A percentile compares a stretch with the other conserved stretches of the same genome.
Evolutionary conservation across 805 yeast species (phyloP).

Genomic region (Cyberlindnera suaveolens): DNA sequence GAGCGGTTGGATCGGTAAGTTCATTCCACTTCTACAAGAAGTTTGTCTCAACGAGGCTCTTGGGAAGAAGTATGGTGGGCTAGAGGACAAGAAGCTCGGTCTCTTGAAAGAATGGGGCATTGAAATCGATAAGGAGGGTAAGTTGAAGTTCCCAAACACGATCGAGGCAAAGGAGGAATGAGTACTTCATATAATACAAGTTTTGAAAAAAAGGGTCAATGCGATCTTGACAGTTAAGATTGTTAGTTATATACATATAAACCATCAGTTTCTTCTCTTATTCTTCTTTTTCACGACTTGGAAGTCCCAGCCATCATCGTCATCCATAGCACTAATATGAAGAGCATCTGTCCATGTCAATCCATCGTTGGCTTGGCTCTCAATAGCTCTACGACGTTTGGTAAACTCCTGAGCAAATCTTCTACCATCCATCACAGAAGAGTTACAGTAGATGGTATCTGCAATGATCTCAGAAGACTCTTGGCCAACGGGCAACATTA

Average conservation of each 20-base stretch:
- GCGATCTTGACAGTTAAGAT: not conserved
- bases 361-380: constrained; percentile 41
- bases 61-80: constrained; percentile 56
- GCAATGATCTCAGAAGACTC: constrained; percentile 84
- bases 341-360: constrained; percentile 74
- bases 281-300: constrained; percentile 59
- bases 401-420: constrained; percentile 88
- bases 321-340: constrained; percentile 31
- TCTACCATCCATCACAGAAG: constrained; percentile 90
- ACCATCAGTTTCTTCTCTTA: constrained; percentile 33
- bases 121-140: constrained; percentile 12
- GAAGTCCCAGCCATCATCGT: constrained; percentile 53
- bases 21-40: constrained; percentile 79
- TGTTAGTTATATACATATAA: not conserved
- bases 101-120: constrained; percentile 30
- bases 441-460: constrained; percentile 84
- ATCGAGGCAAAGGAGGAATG: not conserved
- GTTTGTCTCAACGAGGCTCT: constrained; percentile 89
- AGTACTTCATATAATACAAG: too few relatives aligned
- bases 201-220: too few relatives aligned
- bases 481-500: constrained; percentile 68
- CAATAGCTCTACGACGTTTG: constrained; percentile 70
- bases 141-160: constrained; percentile 13
- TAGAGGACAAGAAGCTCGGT: constrained; percentile 32
- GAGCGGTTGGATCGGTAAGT: constrained; percentile 73